Percentiles rank a stretch among this genome's conserved stretches.
Conservation (phyloP, 331 rosid genomes). For the Erythrophleum ivorense region DNA sequence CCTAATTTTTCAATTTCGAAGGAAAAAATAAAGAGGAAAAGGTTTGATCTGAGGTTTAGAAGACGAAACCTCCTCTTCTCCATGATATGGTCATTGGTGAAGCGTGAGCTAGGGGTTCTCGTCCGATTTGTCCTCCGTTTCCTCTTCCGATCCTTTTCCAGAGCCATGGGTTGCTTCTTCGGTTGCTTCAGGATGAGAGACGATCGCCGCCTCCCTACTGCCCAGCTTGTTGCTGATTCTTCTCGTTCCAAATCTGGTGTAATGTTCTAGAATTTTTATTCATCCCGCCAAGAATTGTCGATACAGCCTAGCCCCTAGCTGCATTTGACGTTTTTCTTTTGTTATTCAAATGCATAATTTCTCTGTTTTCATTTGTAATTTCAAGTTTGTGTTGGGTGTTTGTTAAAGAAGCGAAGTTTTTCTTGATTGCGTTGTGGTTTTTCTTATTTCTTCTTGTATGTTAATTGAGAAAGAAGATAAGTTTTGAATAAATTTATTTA, state of each 20-base stretch:
- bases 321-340: background rate
- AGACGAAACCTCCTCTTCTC: slow-evolving; percentile 31
- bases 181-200: slow-evolving; percentile 75
- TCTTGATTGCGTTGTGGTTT: background rate
- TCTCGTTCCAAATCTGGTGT: slow-evolving; percentile 57
- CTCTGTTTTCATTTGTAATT: background rate
- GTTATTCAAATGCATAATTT: background rate
- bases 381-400: background rate
- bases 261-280: slow-evolving; percentile 16
- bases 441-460: background rate
- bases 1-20: background rate
- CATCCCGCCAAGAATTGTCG: background rate
- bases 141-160: slow-evolving; percentile 61
- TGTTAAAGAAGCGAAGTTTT: background rate
- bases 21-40: background rate
- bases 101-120: slow-evolving; percentile 49
- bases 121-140: slow-evolving; percentile 60
- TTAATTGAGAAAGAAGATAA: background rate
- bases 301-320: background rate
- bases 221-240: slow-evolving; percentile 48
- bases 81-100: slow-evolving; percentile 66
- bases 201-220: slow-evolving; percentile 46
- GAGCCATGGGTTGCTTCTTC: slow-evolving; percentile 83
- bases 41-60: slow-evolving; percentile 1
- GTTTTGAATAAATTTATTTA: background rate